These are phyloP conservation scores for Curvularia eragrostidis DNA, from an alignment of 2,329 filamentous ascomycete species.

Conservation along the genomic window DNA sequence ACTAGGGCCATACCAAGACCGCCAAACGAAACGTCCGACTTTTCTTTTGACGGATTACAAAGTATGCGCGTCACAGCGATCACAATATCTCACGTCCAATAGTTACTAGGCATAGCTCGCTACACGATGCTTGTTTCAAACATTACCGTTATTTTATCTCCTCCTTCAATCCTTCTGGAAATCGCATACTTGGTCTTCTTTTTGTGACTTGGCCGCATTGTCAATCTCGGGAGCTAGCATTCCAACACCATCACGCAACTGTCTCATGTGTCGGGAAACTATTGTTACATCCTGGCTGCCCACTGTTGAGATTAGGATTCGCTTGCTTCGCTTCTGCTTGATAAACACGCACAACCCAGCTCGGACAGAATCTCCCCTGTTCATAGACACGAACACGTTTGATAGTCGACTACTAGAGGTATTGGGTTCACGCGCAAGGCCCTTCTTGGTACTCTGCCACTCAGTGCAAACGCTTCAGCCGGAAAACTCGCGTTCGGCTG, in stretches of 20 bases:
- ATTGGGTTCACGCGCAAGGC: slow-evolving; percentile 1
- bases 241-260: not conserved
- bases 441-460: not conserved
- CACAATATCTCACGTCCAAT: not conserved
- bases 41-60: not conserved
- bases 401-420: not conserved
- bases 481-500: not conserved
- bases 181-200: not conserved
- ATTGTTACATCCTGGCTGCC: slow-evolving; percentile 1
- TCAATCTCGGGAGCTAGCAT: not conserved
- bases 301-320: slow-evolving; percentile 4
- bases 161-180: not conserved
- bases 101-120: not conserved
- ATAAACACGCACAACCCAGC: not conserved
- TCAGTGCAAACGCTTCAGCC: not conserved
- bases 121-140: not conserved
- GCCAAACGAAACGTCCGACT: not conserved
- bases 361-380: not conserved
- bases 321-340: slow-evolving; percentile 1
- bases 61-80: not conserved
- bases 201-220: not conserved
- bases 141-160: not conserved
- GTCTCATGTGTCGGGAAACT: not conserved
- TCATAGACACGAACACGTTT: slow-evolving; percentile 1
- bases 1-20: not conserved